These are phyloP conservation scores for Lepidium campestre DNA, from an alignment of 441 rosid genomes.

Conservation along the genomic window DNA sequence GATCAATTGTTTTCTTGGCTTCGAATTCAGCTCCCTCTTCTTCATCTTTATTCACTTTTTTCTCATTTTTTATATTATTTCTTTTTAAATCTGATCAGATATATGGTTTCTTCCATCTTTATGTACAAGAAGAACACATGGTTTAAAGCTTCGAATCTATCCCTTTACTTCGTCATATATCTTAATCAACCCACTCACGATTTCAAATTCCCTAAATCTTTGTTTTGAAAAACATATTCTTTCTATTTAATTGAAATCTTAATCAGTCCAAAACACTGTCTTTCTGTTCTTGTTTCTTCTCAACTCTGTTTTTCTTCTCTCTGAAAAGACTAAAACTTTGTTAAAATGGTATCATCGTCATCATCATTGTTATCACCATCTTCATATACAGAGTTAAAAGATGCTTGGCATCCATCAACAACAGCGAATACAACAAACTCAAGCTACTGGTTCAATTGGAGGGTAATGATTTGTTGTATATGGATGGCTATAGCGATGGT, in stretches of 20 bases:
- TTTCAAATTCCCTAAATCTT: conserved; percentile 18
- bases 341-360: conserved; percentile 8
- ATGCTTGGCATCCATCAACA: conserved; percentile 70
- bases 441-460: conserved; percentile 91
- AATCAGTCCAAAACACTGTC: not conserved
- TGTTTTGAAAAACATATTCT: not conserved
- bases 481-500: conserved; percentile 30
- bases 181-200: conserved; percentile 5
- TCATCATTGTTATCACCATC: conserved; percentile 30
- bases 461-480: conserved; percentile 53
- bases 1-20: conserved; percentile 43
- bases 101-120: conserved; percentile 13
- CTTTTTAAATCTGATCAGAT: conserved; percentile 11
- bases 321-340: conserved; percentile 8
- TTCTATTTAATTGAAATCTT: not conserved
- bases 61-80: not conserved
- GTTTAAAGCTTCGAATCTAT: conserved; percentile 30
- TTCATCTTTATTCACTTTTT: conserved; percentile 28
- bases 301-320: not conserved
- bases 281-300: conserved; percentile 10
- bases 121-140: conserved; percentile 25
- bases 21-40: conserved; percentile 36
- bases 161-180: conserved; percentile 16
- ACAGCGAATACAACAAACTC: conserved; percentile 56
- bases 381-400: conserved; percentile 47